Evolutionary conservation across 2,329 filamentous ascomycete species (phyloP), one percentile per base, ranked within the genome.

Genomic region (Clarireedia hainanense): DNA sequence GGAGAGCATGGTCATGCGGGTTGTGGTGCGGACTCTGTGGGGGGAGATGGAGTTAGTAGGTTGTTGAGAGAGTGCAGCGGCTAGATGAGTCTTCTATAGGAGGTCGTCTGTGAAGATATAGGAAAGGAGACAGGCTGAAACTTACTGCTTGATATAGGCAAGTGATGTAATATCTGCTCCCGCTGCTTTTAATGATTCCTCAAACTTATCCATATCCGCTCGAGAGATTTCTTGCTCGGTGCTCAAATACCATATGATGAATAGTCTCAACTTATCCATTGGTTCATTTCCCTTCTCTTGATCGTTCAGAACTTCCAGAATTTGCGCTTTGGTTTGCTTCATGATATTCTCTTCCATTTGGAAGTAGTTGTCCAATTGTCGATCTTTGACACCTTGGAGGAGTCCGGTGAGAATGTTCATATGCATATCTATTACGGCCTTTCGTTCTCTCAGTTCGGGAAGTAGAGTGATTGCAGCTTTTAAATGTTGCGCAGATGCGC

Each of bases 1-100:
- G 4, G 91, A 89, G 71, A 99, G 88, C 82, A 97, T 96, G 14
- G 92, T 97, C 90, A 97, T 96, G 61, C 94, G 90, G 5, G 92
- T 97, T 50, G 95, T 91, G 62, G 95, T 89, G 58, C 92, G 90
- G 52, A 97, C 89, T 70, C 88, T 84, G 49, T 12, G 36, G 20
- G 5, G 10, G 10, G 37, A n/a, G n/a, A 6, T 15, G 37, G 20
- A 20, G 37, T 40, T n/a, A 40, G 37, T 40, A n/a, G 5, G 23
- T 46, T 46, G 10, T 20, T 2, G 26, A 4, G 14, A 14, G 4
- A 14, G 20, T 20, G 20, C 20, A 20, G 20, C 2, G 20, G 20
- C 20, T 20, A 20, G 20, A 20, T 2, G 20, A 20, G 20, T 20
- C 20, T 20, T 20, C 20, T 20, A 6, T 20, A 20, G 20, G 43